Evolutionary conservation across 2,329 filamentous ascomycete species (phyloP), one percentile per base, ranked within the genome.

Genomic region (Neoscytalidium dimidiatum): DNA sequence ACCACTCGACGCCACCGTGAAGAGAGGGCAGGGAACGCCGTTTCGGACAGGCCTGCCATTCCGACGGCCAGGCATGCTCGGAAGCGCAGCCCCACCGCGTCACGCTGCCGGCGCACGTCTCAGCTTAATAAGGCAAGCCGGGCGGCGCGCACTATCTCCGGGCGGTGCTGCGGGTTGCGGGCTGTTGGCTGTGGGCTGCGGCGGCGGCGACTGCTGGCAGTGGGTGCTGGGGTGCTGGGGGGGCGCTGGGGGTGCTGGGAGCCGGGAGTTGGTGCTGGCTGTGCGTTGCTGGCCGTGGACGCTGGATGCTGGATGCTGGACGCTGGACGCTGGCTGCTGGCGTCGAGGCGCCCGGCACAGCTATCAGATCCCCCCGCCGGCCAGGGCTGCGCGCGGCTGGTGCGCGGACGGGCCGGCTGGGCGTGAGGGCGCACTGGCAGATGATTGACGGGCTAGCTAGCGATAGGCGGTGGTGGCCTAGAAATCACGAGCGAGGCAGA

Each of bases 71-170:
- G 57, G 57, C 57, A 49, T 62, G 43, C 44, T 62, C 57, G 57
- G 57, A 62, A 62, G 58, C 44, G 44, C 56, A 60, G 56, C 56
- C 56, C 56, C 56, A 60, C 56, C 56, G 53, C 53, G 53, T 58
- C 26, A 43, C 53, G 53, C 53, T 58, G 53, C 53, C 53, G 23
- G 56, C 38, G 56, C 38, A 41, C 56, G 56, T 60, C 56, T 46
- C 56, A 46, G 56, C 56, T 60, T 60, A 60, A 60, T 60, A 60
- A 60, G 56, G 56, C 38, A 60, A 60, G 38, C 56, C 56, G 56
- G 23, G 56, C 56, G 41, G 53, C 56, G 56, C 56, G 28, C 56
- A 23, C 56, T 60, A 60, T 60, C 38, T 60, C 56, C 56, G 56
- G 41, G 52, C 52, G 52, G 33, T 23, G 52, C 49, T 53, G 49